These are phyloP conservation scores for Globisporangium recalcitrans DNA, from an alignment of 352 stramenopile species.

Conservation along the genomic window DNA sequence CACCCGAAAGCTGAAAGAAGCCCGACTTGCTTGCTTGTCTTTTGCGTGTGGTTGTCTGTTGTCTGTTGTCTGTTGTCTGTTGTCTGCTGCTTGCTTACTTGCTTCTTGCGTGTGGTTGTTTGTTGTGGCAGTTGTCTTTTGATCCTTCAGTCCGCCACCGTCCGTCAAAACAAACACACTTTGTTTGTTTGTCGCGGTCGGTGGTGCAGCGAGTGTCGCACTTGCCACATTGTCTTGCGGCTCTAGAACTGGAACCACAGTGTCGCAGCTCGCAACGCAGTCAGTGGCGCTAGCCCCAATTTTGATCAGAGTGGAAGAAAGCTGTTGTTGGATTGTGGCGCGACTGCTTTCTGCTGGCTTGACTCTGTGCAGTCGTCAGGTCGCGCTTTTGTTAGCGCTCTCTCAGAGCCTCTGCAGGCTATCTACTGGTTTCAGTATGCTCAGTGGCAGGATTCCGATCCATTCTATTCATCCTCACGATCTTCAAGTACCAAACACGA, in stretches of 20 bases:
- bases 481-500: too few relatives aligned
- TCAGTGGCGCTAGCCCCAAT: not conserved
- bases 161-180: not conserved
- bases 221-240: not conserved
- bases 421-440: too few relatives aligned
- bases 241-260: not conserved
- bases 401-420: too few relatives aligned
- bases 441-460: too few relatives aligned
- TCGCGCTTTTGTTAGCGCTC: slow-evolving; percentile 2
- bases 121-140: not conserved
- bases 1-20: too few relatives aligned
- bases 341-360: not conserved
- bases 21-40: not conserved
- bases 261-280: not conserved
- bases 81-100: too few relatives aligned
- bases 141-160: not conserved
- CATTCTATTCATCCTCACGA: too few relatives aligned
- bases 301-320: not conserved
- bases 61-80: not conserved
- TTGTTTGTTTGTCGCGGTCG: not conserved
- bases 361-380: not conserved
- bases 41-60: not conserved
- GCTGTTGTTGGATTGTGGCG: not conserved
- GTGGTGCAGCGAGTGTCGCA: not conserved
- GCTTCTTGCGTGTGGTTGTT: too few relatives aligned